Conservation (phyloP, 352 stramenopile genomes). For the Phytophthora podocarpi region DNA sequence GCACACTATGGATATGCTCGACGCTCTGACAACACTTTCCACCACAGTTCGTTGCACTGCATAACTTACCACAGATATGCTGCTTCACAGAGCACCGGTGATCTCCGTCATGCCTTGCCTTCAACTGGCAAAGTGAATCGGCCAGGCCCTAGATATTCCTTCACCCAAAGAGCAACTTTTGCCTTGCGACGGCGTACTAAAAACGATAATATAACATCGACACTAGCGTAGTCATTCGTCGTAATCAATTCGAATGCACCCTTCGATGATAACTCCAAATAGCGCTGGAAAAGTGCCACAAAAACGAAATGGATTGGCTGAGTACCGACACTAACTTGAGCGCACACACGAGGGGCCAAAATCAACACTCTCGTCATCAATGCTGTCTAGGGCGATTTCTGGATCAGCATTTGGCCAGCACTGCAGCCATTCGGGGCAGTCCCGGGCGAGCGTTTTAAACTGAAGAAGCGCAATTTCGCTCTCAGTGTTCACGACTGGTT, state of each 20-base stretch:
- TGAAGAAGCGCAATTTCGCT: not conserved
- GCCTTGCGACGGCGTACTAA: conserved; percentile 42
- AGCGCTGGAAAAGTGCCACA: conserved; percentile 28
- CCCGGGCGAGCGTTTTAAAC: not conserved
- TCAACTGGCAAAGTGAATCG: conserved; percentile 41
- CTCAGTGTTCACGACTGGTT: conserved; percentile 15
- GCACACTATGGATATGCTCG: conserved; percentile 34
- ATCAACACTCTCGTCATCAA: conserved; percentile 35
- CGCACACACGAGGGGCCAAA: conserved; percentile 25
- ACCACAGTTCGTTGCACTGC: conserved; percentile 36
- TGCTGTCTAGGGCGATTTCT: conserved; percentile 20
- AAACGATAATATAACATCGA: conserved; percentile 45
- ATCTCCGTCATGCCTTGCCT: conserved; percentile 28
- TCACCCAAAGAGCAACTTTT: conserved; percentile 41
- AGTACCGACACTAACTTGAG: not conserved
- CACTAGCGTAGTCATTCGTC: conserved; percentile 27
- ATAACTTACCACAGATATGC: conserved; percentile 38
- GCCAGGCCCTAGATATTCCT: conserved; percentile 29
- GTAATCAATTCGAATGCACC: conserved; percentile 28
- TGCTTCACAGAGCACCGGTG: conserved; percentile 45
- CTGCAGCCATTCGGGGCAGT: conserved; percentile 28
- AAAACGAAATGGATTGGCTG: conserved; percentile 9
- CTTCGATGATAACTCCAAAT: conserved; percentile 26
- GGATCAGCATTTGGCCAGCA: conserved; percentile 21
- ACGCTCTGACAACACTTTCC: conserved; percentile 37